phyloP scores from a whole-genome alignment of 257 asterid genomes.

The Salvia splendens region DNA sequence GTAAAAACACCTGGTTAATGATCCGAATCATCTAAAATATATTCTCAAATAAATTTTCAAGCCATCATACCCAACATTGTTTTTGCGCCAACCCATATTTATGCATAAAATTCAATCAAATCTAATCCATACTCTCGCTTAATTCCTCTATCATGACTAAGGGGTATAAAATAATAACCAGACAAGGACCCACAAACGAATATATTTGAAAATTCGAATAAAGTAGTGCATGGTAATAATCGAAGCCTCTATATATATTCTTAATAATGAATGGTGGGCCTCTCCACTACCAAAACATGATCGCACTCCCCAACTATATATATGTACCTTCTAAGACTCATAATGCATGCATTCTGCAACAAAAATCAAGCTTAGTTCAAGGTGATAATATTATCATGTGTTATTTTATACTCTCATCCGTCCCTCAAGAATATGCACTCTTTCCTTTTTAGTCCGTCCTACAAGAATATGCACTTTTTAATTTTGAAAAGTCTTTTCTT shows the following conservation, averaged over 20 bases:
- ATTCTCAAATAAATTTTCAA: too few relatives aligned
- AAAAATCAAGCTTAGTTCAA: slow-evolving; percentile 21
- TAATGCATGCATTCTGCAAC: slow-evolving; percentile 37
- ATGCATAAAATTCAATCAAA: too few relatives aligned
- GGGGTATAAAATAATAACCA: background rate
- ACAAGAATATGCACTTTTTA: too few relatives aligned
- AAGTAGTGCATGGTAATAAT: slow-evolving; percentile 35
- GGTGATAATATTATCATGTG: slow-evolving; percentile 27
- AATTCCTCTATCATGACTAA: slow-evolving; percentile 3
- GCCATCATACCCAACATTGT: too few relatives aligned
- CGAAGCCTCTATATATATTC: slow-evolving; percentile 30
- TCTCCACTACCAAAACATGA: slow-evolving; percentile 37
- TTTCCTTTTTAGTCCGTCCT: too few relatives aligned
- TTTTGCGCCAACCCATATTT: too few relatives aligned
- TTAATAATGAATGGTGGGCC: slow-evolving; percentile 35
- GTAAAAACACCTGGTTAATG: too few relatives aligned
- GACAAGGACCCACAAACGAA: slow-evolving; percentile 27
- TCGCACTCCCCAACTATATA: slow-evolving; percentile 38
- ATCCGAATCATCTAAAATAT: too few relatives aligned
- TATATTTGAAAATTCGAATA: slow-evolving; percentile 26
- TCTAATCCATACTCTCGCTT: background rate
- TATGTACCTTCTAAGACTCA: slow-evolving; percentile 23
- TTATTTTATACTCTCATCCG: too few relatives aligned
- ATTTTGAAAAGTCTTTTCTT: too few relatives aligned
- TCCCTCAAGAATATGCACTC: too few relatives aligned